Conservation (phyloP, 495 filamentous ascomycete species). For the Neurospora sp. region DNA sequence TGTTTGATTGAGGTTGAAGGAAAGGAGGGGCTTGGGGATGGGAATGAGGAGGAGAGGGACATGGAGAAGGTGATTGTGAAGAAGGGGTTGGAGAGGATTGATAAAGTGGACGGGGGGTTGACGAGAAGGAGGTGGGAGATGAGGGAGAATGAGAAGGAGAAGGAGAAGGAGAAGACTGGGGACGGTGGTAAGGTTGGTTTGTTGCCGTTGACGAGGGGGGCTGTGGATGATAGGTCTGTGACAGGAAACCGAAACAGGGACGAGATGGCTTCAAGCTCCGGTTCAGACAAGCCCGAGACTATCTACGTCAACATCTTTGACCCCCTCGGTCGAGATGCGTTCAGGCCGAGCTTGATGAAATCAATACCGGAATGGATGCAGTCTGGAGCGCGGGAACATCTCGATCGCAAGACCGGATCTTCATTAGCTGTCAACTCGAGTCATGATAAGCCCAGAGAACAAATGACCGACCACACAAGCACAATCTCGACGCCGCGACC, state of each 20-base stretch:
- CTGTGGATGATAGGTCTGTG: neutral
- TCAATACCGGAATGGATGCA: constrained; percentile 38
- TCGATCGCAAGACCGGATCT: neutral
- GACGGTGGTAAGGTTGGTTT: neutral
- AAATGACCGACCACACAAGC: neutral
- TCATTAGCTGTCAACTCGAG: neutral
- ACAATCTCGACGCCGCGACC: neutral
- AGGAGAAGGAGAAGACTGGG: constrained; percentile 9
- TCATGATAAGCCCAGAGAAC: neutral
- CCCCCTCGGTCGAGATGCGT: constrained; percentile 28
- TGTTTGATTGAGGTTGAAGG: constrained; percentile 19
- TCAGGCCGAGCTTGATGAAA: constrained; percentile 34
- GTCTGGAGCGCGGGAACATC: constrained; percentile 1
- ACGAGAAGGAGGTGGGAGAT: constrained; percentile 18
- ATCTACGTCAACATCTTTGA: constrained; percentile 34
- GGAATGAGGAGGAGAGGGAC: neutral
- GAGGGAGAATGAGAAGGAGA: constrained; percentile 3
- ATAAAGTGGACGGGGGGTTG: constrained; percentile 17
- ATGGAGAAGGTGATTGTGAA: constrained; percentile 3
- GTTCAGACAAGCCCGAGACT: constrained; percentile 4
- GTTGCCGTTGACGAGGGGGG: neutral
- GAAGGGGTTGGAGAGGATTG: constrained; percentile 20
- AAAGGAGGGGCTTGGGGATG: constrained; percentile 4
- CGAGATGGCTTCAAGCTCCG: neutral
- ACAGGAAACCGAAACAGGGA: neutral